These are phyloP conservation scores for Pseudogymnoascus pannorum DNA, from an alignment of 2,329 filamentous ascomycete species.

Conservation along the genomic window DNA sequence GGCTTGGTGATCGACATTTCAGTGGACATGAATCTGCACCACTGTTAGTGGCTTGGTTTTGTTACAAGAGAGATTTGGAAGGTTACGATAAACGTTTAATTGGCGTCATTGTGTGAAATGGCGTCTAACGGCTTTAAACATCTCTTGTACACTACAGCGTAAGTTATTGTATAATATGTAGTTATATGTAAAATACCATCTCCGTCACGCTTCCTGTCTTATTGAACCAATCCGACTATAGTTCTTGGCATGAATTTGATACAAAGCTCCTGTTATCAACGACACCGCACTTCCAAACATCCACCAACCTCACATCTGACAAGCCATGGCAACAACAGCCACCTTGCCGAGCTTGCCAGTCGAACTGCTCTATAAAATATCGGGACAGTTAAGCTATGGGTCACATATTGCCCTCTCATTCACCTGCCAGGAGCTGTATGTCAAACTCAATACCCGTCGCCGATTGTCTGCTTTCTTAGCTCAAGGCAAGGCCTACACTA, in stretches of 20 bases:
- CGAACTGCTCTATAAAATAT: background rate
- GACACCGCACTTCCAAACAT: background rate
- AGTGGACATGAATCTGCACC: background rate
- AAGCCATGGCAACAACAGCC: background rate
- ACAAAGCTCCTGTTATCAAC: no score
- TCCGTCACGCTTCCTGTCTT: background rate
- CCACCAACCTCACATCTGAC: background rate
- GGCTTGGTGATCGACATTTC: background rate
- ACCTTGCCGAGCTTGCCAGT: background rate
- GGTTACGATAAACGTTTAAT: background rate
- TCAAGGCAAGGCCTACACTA: background rate
- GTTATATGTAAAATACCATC: background rate
- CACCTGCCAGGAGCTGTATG: background rate
- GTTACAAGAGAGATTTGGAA: background rate
- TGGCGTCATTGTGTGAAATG: background rate
- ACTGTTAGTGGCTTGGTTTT: background rate
- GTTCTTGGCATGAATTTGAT: no score
- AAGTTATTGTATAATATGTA: constrained; percentile 9
- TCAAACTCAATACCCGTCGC: background rate
- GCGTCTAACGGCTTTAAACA: background rate
- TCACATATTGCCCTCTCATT: background rate
- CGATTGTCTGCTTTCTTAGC: background rate
- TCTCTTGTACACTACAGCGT: background rate
- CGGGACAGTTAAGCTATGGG: background rate
- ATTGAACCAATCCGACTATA: background rate